These are phyloP conservation scores for Amoebophrya sp. DNA, from an alignment of 169 alveolate species.

Conservation along the genomic window DNA sequence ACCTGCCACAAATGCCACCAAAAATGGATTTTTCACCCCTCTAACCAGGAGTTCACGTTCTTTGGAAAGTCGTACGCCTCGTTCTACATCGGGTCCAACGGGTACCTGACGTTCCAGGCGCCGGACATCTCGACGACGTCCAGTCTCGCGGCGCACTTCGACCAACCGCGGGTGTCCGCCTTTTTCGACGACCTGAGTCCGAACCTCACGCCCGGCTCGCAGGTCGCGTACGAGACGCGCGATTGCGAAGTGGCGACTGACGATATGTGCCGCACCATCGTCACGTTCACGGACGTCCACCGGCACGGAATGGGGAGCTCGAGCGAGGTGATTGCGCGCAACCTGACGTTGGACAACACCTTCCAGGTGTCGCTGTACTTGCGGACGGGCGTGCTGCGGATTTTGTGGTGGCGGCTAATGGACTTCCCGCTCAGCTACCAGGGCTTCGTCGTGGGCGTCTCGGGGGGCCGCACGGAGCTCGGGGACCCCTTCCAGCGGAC, in stretches of 20 bases:
- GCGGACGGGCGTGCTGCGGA: neutral
- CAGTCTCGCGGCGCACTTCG: neutral
- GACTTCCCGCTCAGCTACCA: neutral
- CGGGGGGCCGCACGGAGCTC: neutral
- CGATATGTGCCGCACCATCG: neutral
- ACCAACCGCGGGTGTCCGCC: neutral
- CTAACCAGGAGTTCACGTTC: too few relatives aligned
- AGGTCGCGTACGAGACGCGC: neutral
- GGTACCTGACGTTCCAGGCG: neutral
- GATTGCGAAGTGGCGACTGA: neutral
- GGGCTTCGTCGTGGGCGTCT: neutral
- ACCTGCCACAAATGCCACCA: too few relatives aligned
- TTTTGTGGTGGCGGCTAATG: neutral
- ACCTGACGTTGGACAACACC: neutral
- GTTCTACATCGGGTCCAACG: neutral
- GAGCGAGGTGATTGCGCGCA: neutral
- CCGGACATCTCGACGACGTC: neutral
- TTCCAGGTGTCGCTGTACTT: neutral
- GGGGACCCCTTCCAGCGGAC: neutral
- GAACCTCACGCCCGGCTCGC: neutral
- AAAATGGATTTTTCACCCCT: too few relatives aligned
- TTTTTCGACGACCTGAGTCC: neutral
- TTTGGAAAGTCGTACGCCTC: neutral
- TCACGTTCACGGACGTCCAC: neutral
- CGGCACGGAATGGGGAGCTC: neutral